Base-by-base conservation (phyloP, 805 yeast species). In the Kockiozyma suomiensis region DNA sequence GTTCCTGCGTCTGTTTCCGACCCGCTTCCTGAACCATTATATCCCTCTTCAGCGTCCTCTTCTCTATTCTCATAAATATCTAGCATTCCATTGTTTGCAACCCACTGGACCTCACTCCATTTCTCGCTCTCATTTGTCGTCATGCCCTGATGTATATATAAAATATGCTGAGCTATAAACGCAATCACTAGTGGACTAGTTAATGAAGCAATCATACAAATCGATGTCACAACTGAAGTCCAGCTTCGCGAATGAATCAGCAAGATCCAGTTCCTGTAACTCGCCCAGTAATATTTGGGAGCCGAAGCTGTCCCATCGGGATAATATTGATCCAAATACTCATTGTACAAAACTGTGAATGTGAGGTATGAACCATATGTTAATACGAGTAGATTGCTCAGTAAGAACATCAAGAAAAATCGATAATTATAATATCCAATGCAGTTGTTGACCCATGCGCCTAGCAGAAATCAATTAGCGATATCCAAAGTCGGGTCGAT, bases 91-190 rank as follows among this genome's bases (percentile, higher is more conserved):
- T 77, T 76, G 8, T 75, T 67, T 52, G 82, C 72, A 58, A 83
- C 75, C 50, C 81, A 79, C 56, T 84, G 84, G 13, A 88, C 77
- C 2, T 79, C 83, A 19, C 75, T 81, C 96, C 96, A 88, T 69
- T 88, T 88, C 52, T 78, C 83, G 17, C 81, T 75, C 72, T 88
- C 96, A 68, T 86, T 87, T 3, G 92, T 86, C 12, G 94, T 87
- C 70, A 85, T 85, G 0, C 96, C 96, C 43, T 81, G 77, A 63
- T 78, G 79, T 1, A 87, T 74, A 63, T 82, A 78, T 33, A 78
- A 69, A 26, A 83, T 41, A 65, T 85, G 88, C 59, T 78, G 70
- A 28, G 66, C 69, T 1, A 77, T 58, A 65, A 84, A 83, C 50
- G 80, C 76, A 12, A 72, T 61, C 25, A 80, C 74, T n/a, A 84